These are phyloP conservation scores for Triangularia verruculosa DNA, from an alignment of 2,329 filamentous ascomycete species.

Conservation along the genomic window DNA sequence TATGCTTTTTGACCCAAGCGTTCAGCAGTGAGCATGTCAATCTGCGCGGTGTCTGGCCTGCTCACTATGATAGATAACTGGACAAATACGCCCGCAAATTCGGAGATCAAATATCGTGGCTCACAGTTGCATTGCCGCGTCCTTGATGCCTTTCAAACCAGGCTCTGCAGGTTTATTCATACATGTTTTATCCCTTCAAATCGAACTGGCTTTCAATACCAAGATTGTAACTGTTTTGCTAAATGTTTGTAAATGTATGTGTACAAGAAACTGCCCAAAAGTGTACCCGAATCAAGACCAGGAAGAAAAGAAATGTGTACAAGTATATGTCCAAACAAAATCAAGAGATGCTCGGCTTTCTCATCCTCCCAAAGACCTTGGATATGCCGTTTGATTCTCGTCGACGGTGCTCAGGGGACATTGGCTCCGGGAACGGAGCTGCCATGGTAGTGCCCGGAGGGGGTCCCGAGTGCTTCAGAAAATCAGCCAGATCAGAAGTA, in stretches of 20 bases:
- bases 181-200: neutral
- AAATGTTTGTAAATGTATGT: neutral
- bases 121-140: neutral
- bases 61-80: too few relatives aligned
- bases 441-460: conserved; percentile 41
- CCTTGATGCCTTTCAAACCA: neutral
- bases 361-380: conserved; percentile 49
- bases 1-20: too few relatives aligned
- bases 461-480: conserved; percentile 67
- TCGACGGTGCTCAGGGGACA: conserved; percentile 32
- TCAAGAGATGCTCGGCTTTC: conserved; percentile 39
- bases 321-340: neutral
- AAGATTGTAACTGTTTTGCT: neutral
- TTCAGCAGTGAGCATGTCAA: too few relatives aligned
- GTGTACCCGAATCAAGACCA: neutral
- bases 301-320: conserved; percentile 2
- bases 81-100: neutral
- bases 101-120: neutral
- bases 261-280: neutral
- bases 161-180: neutral
- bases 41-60: too few relatives aligned
- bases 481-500: conserved; percentile 69
- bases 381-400: conserved; percentile 40
- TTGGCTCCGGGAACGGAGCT: conserved; percentile 24
- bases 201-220: neutral